These are phyloP conservation scores for Rhodamnia argentea DNA, from an alignment of 345 rosid species.

Conservation along the genomic window DNA sequence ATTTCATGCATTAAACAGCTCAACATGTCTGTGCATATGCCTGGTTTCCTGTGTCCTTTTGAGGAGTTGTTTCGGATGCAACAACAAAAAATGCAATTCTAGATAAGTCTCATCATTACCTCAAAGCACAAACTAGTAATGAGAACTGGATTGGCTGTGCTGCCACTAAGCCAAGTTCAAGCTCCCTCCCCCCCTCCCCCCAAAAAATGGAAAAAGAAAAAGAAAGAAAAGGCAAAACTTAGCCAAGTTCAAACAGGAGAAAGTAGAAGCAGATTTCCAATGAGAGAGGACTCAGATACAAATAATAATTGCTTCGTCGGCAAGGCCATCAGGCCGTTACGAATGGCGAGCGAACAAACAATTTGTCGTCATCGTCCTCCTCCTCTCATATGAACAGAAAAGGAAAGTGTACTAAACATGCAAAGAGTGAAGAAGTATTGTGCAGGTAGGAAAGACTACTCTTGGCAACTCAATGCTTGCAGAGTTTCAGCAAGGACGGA, in stretches of 20 bases:
- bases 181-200: not conserved
- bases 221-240: not conserved
- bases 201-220: not conserved
- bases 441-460: not conserved
- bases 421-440: not conserved
- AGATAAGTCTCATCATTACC: not conserved
- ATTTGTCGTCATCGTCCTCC: not conserved
- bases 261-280: not conserved
- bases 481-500: not conserved
- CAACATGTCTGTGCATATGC: not conserved
- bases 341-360: constrained; percentile 1
- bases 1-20: not conserved
- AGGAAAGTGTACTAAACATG: not conserved
- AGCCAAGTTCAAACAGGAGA: not conserved
- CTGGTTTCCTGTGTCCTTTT: not conserved
- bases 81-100: not conserved
- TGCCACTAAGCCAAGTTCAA: not conserved
- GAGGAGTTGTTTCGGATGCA: not conserved
- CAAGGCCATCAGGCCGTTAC: not conserved
- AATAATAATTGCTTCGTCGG: not conserved
- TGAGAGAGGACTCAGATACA: not conserved
- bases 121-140: not conserved
- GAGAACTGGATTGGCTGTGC: not conserved
- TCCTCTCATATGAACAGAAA: not conserved
- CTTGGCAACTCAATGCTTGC: not conserved